Conservation (phyloP, 495 filamentous ascomycete species). For the Talaromyces borbonicus region DNA sequence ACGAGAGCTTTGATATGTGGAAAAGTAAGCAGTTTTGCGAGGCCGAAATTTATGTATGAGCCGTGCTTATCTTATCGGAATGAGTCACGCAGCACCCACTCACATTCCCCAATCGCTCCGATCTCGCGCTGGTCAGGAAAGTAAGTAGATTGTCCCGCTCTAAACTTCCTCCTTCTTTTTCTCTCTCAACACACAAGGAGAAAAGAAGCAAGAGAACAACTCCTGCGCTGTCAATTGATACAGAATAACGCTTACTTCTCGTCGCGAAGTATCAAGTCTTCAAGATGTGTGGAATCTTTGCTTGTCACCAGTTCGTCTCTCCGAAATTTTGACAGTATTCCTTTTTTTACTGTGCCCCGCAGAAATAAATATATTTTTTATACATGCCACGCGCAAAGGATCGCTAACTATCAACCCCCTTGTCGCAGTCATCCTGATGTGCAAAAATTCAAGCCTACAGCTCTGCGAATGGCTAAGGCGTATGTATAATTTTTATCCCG, state of each 20-base stretch:
- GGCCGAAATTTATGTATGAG: too few species aligned
- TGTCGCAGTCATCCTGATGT: conserved; percentile 82
- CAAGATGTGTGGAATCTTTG: conserved; percentile 77
- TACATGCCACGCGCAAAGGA: not conserved
- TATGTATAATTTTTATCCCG: conserved; percentile 39
- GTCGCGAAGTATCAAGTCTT: not conserved
- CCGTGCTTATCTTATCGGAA: conserved; percentile 42
- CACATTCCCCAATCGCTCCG: conserved; percentile 33
- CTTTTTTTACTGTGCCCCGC: conserved; percentile 1
- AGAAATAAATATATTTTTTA: not conserved
- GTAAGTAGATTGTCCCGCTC: conserved; percentile 16
- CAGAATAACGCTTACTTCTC: conserved; percentile 10
- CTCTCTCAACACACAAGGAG: conserved; percentile 6
- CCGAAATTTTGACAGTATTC: not conserved
- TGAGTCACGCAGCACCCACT: conserved; percentile 33
- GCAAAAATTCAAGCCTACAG: conserved; percentile 91
- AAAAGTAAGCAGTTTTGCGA: too few species aligned
- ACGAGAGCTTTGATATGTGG: too few species aligned
- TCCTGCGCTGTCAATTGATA: conserved; percentile 9
- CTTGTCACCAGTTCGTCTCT: conserved; percentile 73
- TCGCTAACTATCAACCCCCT: not conserved
- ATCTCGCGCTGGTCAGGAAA: conserved; percentile 22
- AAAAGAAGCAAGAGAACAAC: not conserved
- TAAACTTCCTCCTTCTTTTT: conserved; percentile 22
- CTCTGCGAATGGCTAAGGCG: conserved; percentile 92